These are phyloP conservation scores for Penicillium riverlandense DNA, from an alignment of 495 filamentous ascomycete genomes.

Conservation along the genomic window DNA sequence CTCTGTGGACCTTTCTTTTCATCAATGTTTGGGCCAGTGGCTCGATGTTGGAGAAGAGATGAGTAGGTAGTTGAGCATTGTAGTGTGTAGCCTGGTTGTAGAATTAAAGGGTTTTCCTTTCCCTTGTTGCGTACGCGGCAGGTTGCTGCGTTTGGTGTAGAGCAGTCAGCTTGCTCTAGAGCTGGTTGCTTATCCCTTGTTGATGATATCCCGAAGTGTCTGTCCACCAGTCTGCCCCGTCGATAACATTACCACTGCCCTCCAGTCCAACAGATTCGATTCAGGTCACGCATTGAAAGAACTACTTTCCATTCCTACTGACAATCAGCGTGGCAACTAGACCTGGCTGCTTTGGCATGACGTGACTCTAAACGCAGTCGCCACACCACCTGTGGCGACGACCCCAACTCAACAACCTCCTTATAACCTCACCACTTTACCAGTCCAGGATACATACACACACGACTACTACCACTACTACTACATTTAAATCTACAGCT, in stretches of 20 bases:
- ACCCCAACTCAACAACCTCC: background rate
- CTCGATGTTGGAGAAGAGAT: conserved; percentile 45
- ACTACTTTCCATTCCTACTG: too few relatives aligned
- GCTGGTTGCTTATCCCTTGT: too few relatives aligned
- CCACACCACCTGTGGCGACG: background rate
- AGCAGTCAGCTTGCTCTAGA: too few relatives aligned
- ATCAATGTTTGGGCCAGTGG: conserved; percentile 39
- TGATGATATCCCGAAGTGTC: too few relatives aligned
- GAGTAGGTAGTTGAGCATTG: background rate
- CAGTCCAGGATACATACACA: background rate
- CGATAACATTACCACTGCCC: too few relatives aligned
- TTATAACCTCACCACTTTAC: background rate
- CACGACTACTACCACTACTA: too few relatives aligned
- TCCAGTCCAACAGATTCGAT: too few relatives aligned
- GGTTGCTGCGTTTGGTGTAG: too few relatives aligned
- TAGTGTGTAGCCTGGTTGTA: background rate
- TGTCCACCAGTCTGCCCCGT: too few relatives aligned
- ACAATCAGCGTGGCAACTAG: too few relatives aligned
- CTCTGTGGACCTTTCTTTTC: conserved; percentile 43
- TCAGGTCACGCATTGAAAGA: too few relatives aligned
- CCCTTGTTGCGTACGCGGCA: too few relatives aligned
- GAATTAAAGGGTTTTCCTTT: background rate
- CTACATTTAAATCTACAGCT: background rate
- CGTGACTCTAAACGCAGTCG: background rate
- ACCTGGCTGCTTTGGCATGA: background rate